Percentiles rank a stretch among this genome's conserved stretches.
These are phyloP conservation scores for Mucor indicus DNA, from an alignment of 371 early-diverging fungal genomes.

Conservation along the genomic window DNA sequence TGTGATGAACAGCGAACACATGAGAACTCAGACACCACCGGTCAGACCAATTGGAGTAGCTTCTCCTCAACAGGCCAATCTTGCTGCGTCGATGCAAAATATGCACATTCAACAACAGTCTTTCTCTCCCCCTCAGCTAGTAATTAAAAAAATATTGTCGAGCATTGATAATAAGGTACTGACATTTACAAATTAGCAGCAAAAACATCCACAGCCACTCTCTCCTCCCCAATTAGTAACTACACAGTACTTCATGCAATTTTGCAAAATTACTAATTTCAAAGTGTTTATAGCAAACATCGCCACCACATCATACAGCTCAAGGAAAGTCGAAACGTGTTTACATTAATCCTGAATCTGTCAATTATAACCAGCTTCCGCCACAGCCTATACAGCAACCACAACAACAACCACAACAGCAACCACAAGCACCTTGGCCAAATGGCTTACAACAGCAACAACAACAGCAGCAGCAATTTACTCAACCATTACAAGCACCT, in stretches of 20 bases:
- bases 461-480: slow-evolving; percentile 2
- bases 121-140: slow-evolving; percentile 5
- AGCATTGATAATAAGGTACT: neutral
- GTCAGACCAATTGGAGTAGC: slow-evolving; percentile 1
- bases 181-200: neutral
- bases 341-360: slow-evolving; percentile 34
- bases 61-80: slow-evolving; percentile 5
- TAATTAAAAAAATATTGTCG: neutral
- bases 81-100: slow-evolving; percentile 31
- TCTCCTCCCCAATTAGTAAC: neutral
- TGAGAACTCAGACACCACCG: neutral
- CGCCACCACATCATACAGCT: neutral
- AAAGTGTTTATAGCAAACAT: no score
- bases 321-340: slow-evolving; percentile 31
- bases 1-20: no score
- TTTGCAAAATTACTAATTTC: no score
- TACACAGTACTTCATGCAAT: no score
- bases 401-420: slow-evolving; percentile 8
- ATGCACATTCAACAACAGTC: slow-evolving; percentile 25
- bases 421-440: slow-evolving; percentile 15
- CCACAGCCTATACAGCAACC: slow-evolving; percentile 6
- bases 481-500: neutral
- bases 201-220: neutral
- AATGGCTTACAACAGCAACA: slow-evolving; percentile 4
- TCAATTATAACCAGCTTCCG: slow-evolving; percentile 1